These are phyloP conservation scores for Dictyostelium capitatum DNA, from an alignment of 78 protist species.

Conservation along the genomic window DNA sequence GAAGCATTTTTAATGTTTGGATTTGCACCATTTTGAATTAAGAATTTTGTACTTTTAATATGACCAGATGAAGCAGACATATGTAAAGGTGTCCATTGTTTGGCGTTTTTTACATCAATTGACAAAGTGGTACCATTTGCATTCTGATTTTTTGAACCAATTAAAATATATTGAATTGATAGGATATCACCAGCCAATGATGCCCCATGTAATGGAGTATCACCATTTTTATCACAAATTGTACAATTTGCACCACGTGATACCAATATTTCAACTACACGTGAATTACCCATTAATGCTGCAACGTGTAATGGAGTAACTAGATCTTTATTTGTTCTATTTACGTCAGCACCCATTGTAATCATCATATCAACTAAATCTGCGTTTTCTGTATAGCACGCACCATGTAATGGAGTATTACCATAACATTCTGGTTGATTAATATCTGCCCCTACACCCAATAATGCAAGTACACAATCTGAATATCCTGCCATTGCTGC, in stretches of 20 bases:
- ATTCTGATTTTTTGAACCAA: not conserved
- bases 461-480: conserved; percentile 66
- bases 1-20: conserved; percentile 70
- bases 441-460: conserved; percentile 75
- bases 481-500: conserved; percentile 72
- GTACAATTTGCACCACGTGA: conserved; percentile 47
- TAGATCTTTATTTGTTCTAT: conserved; percentile 72
- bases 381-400: conserved; percentile 48
- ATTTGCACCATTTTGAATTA: conserved; percentile 71
- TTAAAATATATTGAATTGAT: conserved; percentile 18
- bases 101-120: conserved; percentile 60
- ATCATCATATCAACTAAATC: conserved; percentile 79
- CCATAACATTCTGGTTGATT: conserved; percentile 71
- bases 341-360: conserved; percentile 75
- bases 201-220: conserved; percentile 76
- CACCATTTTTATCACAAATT: conserved; percentile 63
- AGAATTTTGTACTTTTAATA: conserved; percentile 34
- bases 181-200: conserved; percentile 45
- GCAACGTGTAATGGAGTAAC: conserved; percentile 78
- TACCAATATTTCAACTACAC: conserved; percentile 62
- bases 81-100: conserved; percentile 81
- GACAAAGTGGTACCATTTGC: not conserved
- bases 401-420: conserved; percentile 75
- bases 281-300: conserved; percentile 47
- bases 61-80: conserved; percentile 72